Percentiles rank a stretch among this genome's conserved stretches.
These are phyloP conservation scores for Puya raimondii DNA, from an alignment of 176 grass and related monocot genomes.

Conservation along the genomic window DNA sequence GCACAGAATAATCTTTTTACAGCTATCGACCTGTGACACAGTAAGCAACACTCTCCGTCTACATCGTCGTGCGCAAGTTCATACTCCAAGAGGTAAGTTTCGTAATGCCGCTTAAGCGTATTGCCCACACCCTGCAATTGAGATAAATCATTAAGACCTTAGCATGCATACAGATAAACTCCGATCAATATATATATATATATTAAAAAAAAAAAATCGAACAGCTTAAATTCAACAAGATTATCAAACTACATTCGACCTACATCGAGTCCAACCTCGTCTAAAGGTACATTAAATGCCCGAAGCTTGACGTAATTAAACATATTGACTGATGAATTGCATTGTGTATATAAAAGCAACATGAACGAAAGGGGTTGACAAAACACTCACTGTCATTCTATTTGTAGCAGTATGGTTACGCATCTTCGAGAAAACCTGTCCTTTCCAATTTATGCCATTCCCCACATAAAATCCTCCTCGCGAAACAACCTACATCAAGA, in stretches of 20 bases:
- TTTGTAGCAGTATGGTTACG: slow-evolving; percentile 74
- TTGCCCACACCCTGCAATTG: slow-evolving; percentile 80
- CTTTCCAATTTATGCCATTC: slow-evolving; percentile 97
- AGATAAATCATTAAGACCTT: slow-evolving; percentile 9
- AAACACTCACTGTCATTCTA: slow-evolving; percentile 71
- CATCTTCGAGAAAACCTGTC: slow-evolving; percentile 97
- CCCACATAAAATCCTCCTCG: slow-evolving; percentile 97
- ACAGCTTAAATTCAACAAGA: slow-evolving; percentile 3
- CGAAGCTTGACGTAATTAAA: no score
- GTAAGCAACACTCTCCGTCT: slow-evolving; percentile 93
- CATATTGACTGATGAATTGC: background rate
- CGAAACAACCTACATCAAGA: slow-evolving; percentile 61
- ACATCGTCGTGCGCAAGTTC: slow-evolving; percentile 94
- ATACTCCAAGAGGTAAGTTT: slow-evolving; percentile 96
- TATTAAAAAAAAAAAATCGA: slow-evolving; percentile 2
- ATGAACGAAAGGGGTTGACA: slow-evolving; percentile 1
- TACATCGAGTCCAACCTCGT: no score
- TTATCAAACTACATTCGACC: no score
- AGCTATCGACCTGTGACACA: slow-evolving; percentile 71
- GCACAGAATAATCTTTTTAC: background rate
- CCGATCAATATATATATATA: background rate
- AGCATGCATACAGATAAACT: background rate
- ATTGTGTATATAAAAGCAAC: background rate
- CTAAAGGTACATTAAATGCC: slow-evolving; percentile 6
- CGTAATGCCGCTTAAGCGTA: slow-evolving; percentile 91